Base-by-base conservation (phyloP, 1,284 basidiomycete genomes). In the Thelephora terrestris region DNA sequence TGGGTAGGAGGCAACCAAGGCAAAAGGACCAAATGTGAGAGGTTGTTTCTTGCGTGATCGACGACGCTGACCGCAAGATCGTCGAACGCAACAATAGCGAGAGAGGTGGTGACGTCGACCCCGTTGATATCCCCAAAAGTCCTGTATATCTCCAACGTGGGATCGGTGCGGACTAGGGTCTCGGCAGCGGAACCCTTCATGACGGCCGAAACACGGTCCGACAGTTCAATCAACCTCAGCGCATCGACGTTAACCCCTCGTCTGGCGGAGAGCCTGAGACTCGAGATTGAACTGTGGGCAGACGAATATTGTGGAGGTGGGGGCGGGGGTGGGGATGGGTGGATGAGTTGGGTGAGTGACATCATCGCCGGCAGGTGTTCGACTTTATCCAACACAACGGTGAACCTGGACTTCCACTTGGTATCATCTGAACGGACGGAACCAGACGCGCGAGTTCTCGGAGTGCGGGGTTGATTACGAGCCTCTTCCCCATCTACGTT, bases 371-470 rank as follows among this genome's bases (percentile, higher is more conserved):
- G 76, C 6, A 99, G 69, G 61, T 97, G 90, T 55, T 94, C 91
- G 52, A 96, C 74, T 63, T 83, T 86, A 63, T 93, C 91, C n/a
- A 99, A 76, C 16, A 98, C 83, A 52, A 97, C 80, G 0, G 87
- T 78, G 59, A 95, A 84, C 23, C 79, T 71, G 1, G 71, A 71
- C 57, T 72, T 79, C 58, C 63, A 62, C 1, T 59, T 52, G 7
- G 58, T 58, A 43, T 64, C 63, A 18, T 61, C 59, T 42, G 18
- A 18, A 21, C 12, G 25, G 29, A 44, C 14, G 37, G 27, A 17
- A 42, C 43, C 47, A 34, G 42, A 14, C 25, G 23, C 25, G 29
- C 29, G 29, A 32, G 29, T 10, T 14, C 29, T 14, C 14, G 6
- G 29, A 32, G 49, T 38, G n/a, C 47, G 46, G 36, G 54, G 23